These are phyloP conservation scores for Grosmannia serpens DNA, from an alignment of 2,329 filamentous ascomycete species.

Conservation along the genomic window DNA sequence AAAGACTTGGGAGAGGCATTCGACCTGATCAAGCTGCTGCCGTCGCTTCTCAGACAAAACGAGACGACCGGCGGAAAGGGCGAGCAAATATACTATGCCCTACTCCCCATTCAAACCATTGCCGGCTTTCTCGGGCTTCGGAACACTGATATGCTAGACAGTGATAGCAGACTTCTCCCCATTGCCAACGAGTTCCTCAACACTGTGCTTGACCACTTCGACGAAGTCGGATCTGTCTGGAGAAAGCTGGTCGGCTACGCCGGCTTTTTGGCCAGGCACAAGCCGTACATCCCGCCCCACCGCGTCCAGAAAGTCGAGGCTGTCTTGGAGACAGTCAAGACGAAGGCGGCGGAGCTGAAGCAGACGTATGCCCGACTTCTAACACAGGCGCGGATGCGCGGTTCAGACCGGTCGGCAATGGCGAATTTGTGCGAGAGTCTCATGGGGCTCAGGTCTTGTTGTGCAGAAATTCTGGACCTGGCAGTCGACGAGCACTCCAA, in stretches of 20 bases:
- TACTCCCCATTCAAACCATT: background rate
- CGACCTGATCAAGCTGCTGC: slow-evolving; percentile 1
- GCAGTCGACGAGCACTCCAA: background rate
- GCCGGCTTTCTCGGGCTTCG: background rate
- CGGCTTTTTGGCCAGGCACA: background rate
- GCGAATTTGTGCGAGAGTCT: background rate
- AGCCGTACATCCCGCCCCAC: background rate
- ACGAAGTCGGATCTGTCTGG: background rate
- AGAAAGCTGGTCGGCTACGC: background rate
- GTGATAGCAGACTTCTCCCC: background rate
- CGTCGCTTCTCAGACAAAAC: background rate
- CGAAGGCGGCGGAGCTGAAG: background rate
- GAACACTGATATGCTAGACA: background rate
- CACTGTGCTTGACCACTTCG: background rate
- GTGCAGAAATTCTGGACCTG: background rate
- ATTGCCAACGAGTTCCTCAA: background rate
- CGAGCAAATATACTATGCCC: background rate
- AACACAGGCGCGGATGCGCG: background rate
- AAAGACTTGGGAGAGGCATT: slow-evolving; percentile 1
- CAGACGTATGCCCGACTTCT: background rate
- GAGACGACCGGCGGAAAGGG: background rate
- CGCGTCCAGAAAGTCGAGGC: background rate
- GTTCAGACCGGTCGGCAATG: background rate
- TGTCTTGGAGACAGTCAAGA: background rate
- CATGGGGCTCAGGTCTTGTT: background rate